Conservation (phyloP, 2,329 filamentous ascomycete genomes). For the Atkinsonella texensis region DNA sequence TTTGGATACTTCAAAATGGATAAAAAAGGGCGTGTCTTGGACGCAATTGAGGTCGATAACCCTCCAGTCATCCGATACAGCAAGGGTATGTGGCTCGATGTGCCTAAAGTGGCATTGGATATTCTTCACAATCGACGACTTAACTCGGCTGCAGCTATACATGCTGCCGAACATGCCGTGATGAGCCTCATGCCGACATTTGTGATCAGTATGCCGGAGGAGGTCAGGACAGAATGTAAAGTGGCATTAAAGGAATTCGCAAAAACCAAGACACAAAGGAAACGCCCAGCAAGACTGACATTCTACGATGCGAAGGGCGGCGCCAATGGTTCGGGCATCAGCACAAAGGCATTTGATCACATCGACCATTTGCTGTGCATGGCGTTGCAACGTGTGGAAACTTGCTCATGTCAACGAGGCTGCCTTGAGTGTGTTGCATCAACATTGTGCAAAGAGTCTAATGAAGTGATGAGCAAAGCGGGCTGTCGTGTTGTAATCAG, state of each 20-base stretch:
- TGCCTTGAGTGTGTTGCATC: conserved; percentile 86
- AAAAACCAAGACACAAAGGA: conserved; percentile 53
- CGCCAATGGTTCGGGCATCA: conserved; percentile 70
- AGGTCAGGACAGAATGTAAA: conserved; percentile 93
- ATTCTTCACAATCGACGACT: conserved; percentile 62
- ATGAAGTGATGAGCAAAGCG: conserved; percentile 88
- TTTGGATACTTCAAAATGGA: conserved; percentile 99
- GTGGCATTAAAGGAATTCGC: conserved; percentile 78
- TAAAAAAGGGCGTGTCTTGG: conserved; percentile 69
- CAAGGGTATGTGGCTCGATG: conserved; percentile 93
- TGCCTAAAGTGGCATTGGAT: conserved; percentile 66
- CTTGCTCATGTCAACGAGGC: conserved; percentile 65
- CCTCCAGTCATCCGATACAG: conserved; percentile 75
- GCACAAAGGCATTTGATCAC: conserved; percentile 88
- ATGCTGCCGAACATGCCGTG: conserved; percentile 87
- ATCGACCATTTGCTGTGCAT: conserved; percentile 66
- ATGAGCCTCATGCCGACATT: conserved; percentile 82
- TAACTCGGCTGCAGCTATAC: conserved; percentile 80
- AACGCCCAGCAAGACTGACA: conserved; percentile 75
- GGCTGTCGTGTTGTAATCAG: conserved; percentile 74
- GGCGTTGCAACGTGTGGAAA: conserved; percentile 63
- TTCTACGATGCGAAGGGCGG: conserved; percentile 96
- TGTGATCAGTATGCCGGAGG: conserved; percentile 78
- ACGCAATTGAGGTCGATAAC: conserved; percentile 87
- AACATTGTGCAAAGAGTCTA: conserved; percentile 72